Evolutionary conservation across 257 asterid genomes (phyloP), one percentile per base, ranked within the genome.

Genomic region (Paraleonurus japonicus): DNA sequence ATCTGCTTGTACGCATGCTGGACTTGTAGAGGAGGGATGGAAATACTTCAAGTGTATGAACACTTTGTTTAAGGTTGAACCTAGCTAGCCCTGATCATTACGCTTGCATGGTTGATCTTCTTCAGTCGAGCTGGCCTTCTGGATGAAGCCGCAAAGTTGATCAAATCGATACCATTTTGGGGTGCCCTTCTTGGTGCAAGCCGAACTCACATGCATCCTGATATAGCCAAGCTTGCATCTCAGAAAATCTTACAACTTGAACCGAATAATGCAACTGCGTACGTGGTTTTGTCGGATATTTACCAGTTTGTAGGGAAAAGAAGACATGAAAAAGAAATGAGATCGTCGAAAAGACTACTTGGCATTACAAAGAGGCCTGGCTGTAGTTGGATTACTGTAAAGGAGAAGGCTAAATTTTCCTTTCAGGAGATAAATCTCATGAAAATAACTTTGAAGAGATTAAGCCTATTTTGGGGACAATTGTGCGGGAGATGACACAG

Each of bases 101-200:
- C 73, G 91, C 98, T 35, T 82, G 83, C 76, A 81, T 92, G 95
- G 96, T 86, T 65, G 94, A 92, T 86, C 88, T 89, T 62, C 85
- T 92, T n/a, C 4, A 95, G 96, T n/a, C 81, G 82, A 80, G 93
- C 96, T 62, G 98, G 96, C 41, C 83, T 84, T 58, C 90, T 92
- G 15, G 87, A 89, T 47, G 89, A 87, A n/a, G n/a, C n/a, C n/a
- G n/a, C n/a, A n/a, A n/a, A n/a, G n/a, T n/a, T n/a, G n/a, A n/a
- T n/a, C n/a, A n/a, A n/a, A 47, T 83, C 96, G 5, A 89, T 89
- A 96, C 87, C 92, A 53, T 67, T 84, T 12, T 89, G 96, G 98
- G 98, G 96, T 73, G 96, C 96, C 27, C 90, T 90, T 84, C 92
- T 92, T 69, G 74, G 87, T 76, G 90, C 95, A 37, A 85, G 96